A percentile compares a stretch with the other conserved stretches of the same genome.
phyloP scores from a whole-genome alignment of 2,329 filamentous ascomycete genomes.

The Chrysoporthe austroafricana region DNA sequence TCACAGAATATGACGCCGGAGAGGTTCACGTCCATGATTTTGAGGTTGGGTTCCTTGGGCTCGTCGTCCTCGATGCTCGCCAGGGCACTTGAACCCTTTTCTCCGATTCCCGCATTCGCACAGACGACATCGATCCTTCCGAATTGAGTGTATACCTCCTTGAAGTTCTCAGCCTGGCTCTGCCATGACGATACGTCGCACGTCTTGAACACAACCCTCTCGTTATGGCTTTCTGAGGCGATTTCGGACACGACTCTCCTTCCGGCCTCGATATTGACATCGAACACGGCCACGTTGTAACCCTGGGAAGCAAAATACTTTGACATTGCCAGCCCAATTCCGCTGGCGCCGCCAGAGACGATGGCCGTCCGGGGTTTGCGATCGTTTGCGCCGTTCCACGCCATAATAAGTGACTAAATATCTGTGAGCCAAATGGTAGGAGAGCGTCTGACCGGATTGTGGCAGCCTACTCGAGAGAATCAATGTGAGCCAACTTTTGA shows the following conservation, averaged over 20 bases:
- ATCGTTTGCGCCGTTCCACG: not conserved
- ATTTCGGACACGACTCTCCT: slow-evolving; percentile 33
- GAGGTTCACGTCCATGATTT: slow-evolving; percentile 44
- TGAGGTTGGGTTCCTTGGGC: slow-evolving; percentile 41
- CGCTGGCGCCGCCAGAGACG: slow-evolving; percentile 43
- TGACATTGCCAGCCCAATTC: slow-evolving; percentile 41
- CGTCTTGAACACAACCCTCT: slow-evolving; percentile 37
- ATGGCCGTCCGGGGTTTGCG: slow-evolving; percentile 34
- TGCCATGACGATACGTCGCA: slow-evolving; percentile 45
- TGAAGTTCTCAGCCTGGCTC: slow-evolving; percentile 37
- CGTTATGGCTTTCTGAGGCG: slow-evolving; percentile 34
- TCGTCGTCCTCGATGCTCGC: slow-evolving; percentile 35
- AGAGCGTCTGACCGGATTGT: not conserved
- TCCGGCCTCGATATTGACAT: slow-evolving; percentile 38
- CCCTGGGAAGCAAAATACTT: slow-evolving; percentile 41
- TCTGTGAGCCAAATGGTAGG: not conserved
- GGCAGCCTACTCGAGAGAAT: not conserved
- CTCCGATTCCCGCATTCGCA: slow-evolving; percentile 54
- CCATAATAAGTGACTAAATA: not conserved
- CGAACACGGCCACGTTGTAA: slow-evolving; percentile 39
- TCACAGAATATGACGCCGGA: slow-evolving; percentile 50
- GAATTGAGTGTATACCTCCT: slow-evolving; percentile 32
- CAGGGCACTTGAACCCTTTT: slow-evolving; percentile 40
- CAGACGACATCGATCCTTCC: slow-evolving; percentile 49
- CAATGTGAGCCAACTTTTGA: not conserved